Conservation (phyloP, 2,329 filamentous ascomycete genomes). For the Diaporthe citrichinensis region DNA sequence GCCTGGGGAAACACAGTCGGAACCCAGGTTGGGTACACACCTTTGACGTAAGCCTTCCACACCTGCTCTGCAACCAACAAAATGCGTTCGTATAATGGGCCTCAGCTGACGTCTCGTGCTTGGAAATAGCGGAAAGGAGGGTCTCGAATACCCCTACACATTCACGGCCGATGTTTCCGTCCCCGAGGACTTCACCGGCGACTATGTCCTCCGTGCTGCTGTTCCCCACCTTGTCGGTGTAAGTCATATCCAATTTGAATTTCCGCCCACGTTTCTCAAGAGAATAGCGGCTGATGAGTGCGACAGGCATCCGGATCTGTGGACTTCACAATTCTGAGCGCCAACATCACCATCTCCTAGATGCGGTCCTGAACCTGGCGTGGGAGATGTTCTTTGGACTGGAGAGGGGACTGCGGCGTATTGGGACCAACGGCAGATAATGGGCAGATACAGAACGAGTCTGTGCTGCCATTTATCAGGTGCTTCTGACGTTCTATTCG, state of each 20-base stretch:
- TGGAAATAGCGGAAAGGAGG: slow-evolving; percentile 29
- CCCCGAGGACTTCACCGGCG: slow-evolving; percentile 28
- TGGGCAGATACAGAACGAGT: background rate
- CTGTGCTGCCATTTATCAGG: background rate
- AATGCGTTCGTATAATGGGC: background rate
- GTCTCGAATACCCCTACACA: slow-evolving; percentile 33
- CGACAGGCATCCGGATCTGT: slow-evolving; percentile 31
- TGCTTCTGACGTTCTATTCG: background rate
- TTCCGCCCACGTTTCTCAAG: no score
- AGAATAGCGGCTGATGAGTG: background rate
- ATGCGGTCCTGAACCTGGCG: background rate
- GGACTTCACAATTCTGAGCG: slow-evolving; percentile 12
- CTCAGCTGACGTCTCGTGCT: background rate
- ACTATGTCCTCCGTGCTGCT: slow-evolving; percentile 35
- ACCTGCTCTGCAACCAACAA: background rate
- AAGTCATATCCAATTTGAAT: background rate
- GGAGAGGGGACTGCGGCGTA: background rate
- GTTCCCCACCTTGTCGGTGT: slow-evolving; percentile 36
- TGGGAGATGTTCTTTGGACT: background rate
- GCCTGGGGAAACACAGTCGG: slow-evolving; percentile 47
- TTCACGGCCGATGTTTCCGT: slow-evolving; percentile 26
- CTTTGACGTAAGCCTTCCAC: slow-evolving; percentile 25
- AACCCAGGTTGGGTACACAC: slow-evolving; percentile 48
- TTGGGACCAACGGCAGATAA: background rate
- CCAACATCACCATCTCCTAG: slow-evolving; percentile 35